Evolutionary conservation across 805 yeast species (phyloP), one percentile per base, ranked within the genome.

Genomic region (Suhomyces sp.): DNA sequence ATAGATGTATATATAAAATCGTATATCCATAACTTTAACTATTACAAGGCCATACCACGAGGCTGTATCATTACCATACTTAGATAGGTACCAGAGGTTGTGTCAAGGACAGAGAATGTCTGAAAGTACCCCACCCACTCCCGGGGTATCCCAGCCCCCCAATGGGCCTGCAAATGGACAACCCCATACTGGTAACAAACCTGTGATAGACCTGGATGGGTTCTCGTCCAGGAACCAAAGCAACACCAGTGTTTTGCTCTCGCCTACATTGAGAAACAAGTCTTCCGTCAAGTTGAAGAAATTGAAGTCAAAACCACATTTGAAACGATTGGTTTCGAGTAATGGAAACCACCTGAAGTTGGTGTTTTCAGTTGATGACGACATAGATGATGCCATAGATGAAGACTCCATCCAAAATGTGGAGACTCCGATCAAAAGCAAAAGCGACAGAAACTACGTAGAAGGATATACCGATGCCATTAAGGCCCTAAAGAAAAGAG

Each of bases 301-400:
- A 20, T 38, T 35, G 37, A 58, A 54, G 40, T 50, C 57, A 19
- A 54, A 54, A 34, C 70, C 70, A 5, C 65, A 51, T 23, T 44
- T 63, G 20, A 61, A 60, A 36, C 47, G 68, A 16, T 31, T 48
- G 24, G 33, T 47, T 10, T 46, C 60, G 18, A 35, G 43, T 28
- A 17, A 35, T 17, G 41, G 38, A 15, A 27, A 34, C 25, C 46
- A 42, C 19, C 39, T 40, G 39, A 68, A 68, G 42, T 49, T 63
- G 29, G 65, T 83, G 0, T 87, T 81, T 54, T 79, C 88, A 22
- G 95, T 86, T 0, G 95, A 87, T 53, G 95, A 87, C 56, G 88
- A 83, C 48, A 76, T 83, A 27, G 76, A 77, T 43, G 95, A 86
- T 27, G 54, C 51, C 13, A 45, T 48, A 43, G 70, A 80, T 12